Percentiles rank a stretch among this genome's conserved stretches.
Evolutionary conservation across 352 stramenopile species (phyloP).

Genomic region (Pythium angustatum): DNA sequence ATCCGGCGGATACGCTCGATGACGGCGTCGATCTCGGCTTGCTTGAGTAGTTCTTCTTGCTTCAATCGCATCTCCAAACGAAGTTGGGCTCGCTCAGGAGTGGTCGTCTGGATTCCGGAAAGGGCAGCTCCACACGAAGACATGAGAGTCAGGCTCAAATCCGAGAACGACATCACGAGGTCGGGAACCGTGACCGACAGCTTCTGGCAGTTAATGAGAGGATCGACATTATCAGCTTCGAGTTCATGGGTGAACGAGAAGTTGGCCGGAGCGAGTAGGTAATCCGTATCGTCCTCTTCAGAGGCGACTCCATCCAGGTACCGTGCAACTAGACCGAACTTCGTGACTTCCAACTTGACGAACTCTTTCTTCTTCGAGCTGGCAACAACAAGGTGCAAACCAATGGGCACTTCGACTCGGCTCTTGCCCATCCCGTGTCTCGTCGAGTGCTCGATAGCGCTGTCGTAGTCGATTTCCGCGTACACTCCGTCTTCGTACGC

Average conservation of each 20-base stretch:
- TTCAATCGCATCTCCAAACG: slow-evolving; percentile 31
- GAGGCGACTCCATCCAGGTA: slow-evolving; percentile 21
- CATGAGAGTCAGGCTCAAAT: slow-evolving; percentile 40
- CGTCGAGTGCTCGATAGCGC: slow-evolving; percentile 8
- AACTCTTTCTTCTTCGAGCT: slow-evolving; percentile 31
- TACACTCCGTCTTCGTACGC: slow-evolving; percentile 21
- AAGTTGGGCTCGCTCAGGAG: slow-evolving; percentile 37
- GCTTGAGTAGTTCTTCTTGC: slow-evolving; percentile 28
- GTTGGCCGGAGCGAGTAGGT: slow-evolving; percentile 24
- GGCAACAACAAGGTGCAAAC: slow-evolving; percentile 12
- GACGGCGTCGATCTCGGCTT: slow-evolving; percentile 32
- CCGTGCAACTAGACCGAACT: slow-evolving; percentile 28
- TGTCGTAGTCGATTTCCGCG: slow-evolving; percentile 26
- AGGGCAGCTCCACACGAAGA: slow-evolving; percentile 36
- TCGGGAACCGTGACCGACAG: slow-evolving; percentile 34
- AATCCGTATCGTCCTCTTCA: slow-evolving; percentile 28
- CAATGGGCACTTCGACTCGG: slow-evolving; percentile 25
- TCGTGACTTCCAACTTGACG: slow-evolving; percentile 24
- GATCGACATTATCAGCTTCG: slow-evolving; percentile 19
- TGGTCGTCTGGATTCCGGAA: slow-evolving; percentile 36
- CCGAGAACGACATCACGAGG: slow-evolving; percentile 39
- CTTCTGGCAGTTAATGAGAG: slow-evolving; percentile 22
- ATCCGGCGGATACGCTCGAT: slow-evolving; percentile 36
- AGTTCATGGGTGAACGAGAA: slow-evolving; percentile 29
- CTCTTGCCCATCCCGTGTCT: slow-evolving; percentile 31